A percentile compares a stretch with the other conserved stretches of the same genome.
Evolutionary conservation across 805 yeast genomes (phyloP).

Genomic region (Pichia scutulata): DNA sequence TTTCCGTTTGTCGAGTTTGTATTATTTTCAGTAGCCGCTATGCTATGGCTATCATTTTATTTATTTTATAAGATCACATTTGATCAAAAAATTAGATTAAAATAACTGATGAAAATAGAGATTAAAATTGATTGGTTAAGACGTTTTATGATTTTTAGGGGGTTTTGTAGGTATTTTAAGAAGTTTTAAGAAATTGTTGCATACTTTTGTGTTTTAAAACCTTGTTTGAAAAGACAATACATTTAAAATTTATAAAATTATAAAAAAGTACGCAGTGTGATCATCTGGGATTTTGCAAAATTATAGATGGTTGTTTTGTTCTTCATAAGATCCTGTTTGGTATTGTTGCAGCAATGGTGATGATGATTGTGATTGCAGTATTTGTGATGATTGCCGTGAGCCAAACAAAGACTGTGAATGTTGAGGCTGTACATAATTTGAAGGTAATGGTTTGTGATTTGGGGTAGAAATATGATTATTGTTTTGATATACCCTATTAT

Average conservation of each 20-base stretch:
- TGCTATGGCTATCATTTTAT: constrained; percentile 24
- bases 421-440: not conserved
- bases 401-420: not conserved
- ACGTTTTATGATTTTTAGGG: not conserved
- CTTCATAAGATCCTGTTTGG: not conserved
- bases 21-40: constrained; percentile 19
- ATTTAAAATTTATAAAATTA: not conserved
- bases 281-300: not conserved
- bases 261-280: not conserved
- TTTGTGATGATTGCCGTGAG: not conserved
- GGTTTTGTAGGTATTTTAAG: too few species aligned
- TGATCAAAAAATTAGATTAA: constrained; percentile 14
- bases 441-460: not conserved
- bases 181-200: too few species aligned
- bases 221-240: too few species aligned
- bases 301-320: not conserved
- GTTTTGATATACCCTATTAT: not conserved
- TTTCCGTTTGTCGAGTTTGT: constrained; percentile 23
- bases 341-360: not conserved
- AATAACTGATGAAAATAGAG: not conserved
- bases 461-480: not conserved
- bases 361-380: not conserved
- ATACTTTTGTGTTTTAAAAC: too few species aligned
- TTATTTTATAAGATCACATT: constrained; percentile 12
- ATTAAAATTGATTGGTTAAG: not conserved